Evolutionary conservation across 441 rosid genomes (phyloP).

Genomic region (Omphalea diandra): DNA sequence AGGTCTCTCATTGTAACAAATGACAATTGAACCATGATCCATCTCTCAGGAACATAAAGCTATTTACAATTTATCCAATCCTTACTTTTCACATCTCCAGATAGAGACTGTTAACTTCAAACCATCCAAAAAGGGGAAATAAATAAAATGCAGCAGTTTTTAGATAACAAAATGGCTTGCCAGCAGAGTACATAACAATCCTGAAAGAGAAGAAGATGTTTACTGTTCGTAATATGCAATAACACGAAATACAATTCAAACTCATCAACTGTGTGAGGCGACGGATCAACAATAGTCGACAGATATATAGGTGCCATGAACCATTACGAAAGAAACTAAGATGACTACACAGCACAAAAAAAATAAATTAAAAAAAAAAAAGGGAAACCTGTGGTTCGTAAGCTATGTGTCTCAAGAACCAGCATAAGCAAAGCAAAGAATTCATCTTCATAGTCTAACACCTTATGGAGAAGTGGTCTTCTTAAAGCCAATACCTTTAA

Average conservation of each 20-base stretch:
- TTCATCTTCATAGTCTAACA: slow-evolving; percentile 93
- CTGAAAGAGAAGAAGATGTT: background rate
- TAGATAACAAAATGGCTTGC: background rate
- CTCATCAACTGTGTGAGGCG: background rate
- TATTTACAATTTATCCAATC: background rate
- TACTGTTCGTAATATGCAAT: background rate
- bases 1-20: slow-evolving; percentile 1
- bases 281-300: background rate
- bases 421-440: slow-evolving; percentile 88
- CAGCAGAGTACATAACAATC: background rate
- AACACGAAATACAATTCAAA: background rate
- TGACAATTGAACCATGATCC: background rate
- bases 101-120: background rate
- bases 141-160: background rate
- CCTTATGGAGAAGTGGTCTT: slow-evolving; percentile 83
- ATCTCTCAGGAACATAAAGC: too few species aligned
- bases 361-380: background rate
- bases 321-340: background rate
- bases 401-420: slow-evolving; percentile 90
- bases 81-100: slow-evolving; percentile 1
- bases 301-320: background rate
- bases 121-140: background rate
- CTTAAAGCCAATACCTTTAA: slow-evolving; percentile 89
- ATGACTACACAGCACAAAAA: background rate
- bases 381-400: slow-evolving; percentile 79